phyloP scores from a whole-genome alignment of 768 basidiomycete species.

The Lactifluus subvellereus region DNA sequence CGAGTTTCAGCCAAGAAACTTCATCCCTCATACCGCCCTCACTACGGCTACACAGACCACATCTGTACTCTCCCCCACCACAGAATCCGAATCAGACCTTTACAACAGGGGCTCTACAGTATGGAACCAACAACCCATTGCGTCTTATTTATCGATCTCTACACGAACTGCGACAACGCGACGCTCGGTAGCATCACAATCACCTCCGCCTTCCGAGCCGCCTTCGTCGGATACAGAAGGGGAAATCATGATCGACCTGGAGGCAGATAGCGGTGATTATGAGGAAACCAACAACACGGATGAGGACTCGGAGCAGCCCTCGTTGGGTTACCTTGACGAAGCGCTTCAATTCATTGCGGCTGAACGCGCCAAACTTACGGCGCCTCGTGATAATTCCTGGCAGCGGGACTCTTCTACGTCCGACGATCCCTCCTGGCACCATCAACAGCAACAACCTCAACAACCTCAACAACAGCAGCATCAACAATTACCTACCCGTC shows the following conservation, averaged over 20 bases:
- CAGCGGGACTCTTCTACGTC: constrained; percentile 23
- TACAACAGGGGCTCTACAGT: constrained; percentile 48
- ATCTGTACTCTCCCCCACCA: constrained; percentile 29
- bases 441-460: background rate
- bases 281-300: constrained; percentile 26
- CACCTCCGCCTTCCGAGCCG: constrained; percentile 24
- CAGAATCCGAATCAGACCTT: constrained; percentile 38
- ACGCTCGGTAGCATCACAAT: constrained; percentile 19
- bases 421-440: constrained; percentile 11
- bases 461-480: background rate
- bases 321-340: constrained; percentile 66
- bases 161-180: constrained; percentile 23
- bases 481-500: constrained; percentile 27
- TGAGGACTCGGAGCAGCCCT: constrained; percentile 45
- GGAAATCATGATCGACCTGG: constrained; percentile 25
- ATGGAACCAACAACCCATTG: constrained; percentile 55
- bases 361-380: constrained; percentile 56
- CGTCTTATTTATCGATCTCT: constrained; percentile 47
- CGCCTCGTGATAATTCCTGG: constrained; percentile 30
- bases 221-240: constrained; percentile 26
- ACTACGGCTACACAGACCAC: constrained; percentile 26
- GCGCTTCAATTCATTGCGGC: constrained; percentile 71
- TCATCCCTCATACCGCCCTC: constrained; percentile 25
- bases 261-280: constrained; percentile 20
- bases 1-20: constrained; percentile 43